Percentiles rank a stretch among this genome's conserved stretches.
Conservation (phyloP, 2,329 filamentous ascomycete genomes). For the Arthrocladium fulminans region DNA sequence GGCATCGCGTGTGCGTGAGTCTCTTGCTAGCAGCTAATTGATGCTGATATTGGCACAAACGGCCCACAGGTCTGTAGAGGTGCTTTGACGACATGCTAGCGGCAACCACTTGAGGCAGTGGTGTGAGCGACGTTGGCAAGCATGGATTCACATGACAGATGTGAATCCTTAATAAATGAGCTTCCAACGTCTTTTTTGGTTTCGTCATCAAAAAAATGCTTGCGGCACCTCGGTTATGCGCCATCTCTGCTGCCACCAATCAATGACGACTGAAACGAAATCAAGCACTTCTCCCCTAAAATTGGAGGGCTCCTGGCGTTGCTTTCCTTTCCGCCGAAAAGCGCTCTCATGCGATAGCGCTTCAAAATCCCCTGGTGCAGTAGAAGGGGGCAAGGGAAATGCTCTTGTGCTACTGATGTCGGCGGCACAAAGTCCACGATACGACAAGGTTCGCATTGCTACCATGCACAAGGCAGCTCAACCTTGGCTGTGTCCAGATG, state of each 20-base stretch:
- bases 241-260: background rate
- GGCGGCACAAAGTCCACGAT: too few relatives aligned
- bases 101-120: background rate
- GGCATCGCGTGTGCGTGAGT: background rate
- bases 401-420: too few relatives aligned
- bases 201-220: slow-evolving; percentile 1
- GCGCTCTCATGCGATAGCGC: background rate
- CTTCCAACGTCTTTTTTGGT: background rate
- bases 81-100: slow-evolving; percentile 1
- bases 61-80: background rate
- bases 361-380: too few relatives aligned
- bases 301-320: background rate
- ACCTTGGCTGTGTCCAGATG: too few relatives aligned
- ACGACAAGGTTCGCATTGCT: too few relatives aligned
- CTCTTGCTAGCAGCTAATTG: background rate
- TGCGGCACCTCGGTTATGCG: background rate
- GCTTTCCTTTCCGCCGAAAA: background rate
- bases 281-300: background rate
- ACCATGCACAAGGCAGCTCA: too few relatives aligned
- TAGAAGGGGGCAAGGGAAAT: too few relatives aligned
- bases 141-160: background rate
- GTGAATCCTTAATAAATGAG: background rate
- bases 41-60: background rate
- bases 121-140: background rate
- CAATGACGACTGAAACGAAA: background rate